Conservation (phyloP, 768 basidiomycete genomes). For the Sporobolomyces roseus region DNA sequence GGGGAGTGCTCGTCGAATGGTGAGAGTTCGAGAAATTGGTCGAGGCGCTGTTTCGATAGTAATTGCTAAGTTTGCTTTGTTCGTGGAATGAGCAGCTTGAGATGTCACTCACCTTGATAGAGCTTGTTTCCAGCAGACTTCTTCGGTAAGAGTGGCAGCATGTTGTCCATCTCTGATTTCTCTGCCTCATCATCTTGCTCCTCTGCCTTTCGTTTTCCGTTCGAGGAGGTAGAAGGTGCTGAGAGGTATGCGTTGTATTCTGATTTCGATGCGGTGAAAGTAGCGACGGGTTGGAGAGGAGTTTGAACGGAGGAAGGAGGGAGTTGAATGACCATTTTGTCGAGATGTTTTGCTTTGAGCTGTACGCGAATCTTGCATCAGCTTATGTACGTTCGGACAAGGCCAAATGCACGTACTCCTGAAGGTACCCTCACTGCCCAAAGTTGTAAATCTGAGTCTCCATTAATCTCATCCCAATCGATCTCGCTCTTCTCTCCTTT, state of each 20-base stretch:
- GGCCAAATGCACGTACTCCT: constrained; percentile 22
- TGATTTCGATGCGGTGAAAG: constrained; percentile 21
- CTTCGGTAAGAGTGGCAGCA: constrained; percentile 34
- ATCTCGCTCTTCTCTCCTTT: neutral
- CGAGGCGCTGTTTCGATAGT: constrained; percentile 34
- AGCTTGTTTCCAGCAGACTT: constrained; percentile 33
- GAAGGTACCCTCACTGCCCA: constrained; percentile 36
- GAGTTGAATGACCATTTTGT: constrained; percentile 26
- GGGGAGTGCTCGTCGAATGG: constrained; percentile 26
- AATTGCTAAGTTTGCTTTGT: too few species aligned
- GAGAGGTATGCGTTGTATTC: constrained; percentile 31
- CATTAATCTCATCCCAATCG: constrained; percentile 34
- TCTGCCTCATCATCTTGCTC: neutral
- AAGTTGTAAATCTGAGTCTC: constrained; percentile 30
- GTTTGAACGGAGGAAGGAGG: neutral
- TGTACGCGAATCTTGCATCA: too few species aligned
- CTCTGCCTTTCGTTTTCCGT: constrained; percentile 9
- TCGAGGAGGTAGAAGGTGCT: neutral
- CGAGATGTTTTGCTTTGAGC: constrained; percentile 38
- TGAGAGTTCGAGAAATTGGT: constrained; percentile 30
- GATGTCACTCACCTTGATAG: constrained; percentile 26
- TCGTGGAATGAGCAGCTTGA: too few species aligned
- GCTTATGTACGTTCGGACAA: too few species aligned
- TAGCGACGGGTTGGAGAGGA: constrained; percentile 21
- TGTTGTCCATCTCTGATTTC: constrained; percentile 16